Base-by-base conservation (phyloP, 345 rosid species). In the Hibiscus tridactylites region DNA sequence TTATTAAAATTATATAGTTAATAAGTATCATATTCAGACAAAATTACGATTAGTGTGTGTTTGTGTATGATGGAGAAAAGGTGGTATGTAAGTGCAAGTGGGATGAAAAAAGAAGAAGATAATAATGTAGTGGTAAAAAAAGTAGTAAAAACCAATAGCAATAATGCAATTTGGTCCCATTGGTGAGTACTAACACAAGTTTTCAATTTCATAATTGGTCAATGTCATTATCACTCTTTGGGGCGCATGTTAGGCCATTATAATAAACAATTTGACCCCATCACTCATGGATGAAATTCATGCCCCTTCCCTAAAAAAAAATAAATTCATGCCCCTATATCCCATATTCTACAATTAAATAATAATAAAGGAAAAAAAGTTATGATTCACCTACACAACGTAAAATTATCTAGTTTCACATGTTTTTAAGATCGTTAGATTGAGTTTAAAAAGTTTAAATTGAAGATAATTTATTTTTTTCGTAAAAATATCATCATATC, bases 241-340 rank as follows among this genome's bases (percentile, higher is more conserved):
- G 21, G 59, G 71, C 26, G 57, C 59, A 67, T 67, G 71, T 67
- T 49, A 28, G 59, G 71, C 26, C 42, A 49, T 6, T 67, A 15
- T 49, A 49, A 49, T 67, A 49, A 67, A 46, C 57, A 15, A 21
- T 5, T 44, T 46, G 11, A 21, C 70, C 37, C 56, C 70, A 12
- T 44, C 13, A 21, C 21, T 66, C 70, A 13, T 46, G 56, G 6
- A 6, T 26, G 37, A 65, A 46, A 66, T 26, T 46, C 35, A 24
- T 66, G 39, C 39, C 11, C n/a, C 70, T 46, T n/a, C n/a, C n/a
- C n/a, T n/a, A n/a, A n/a, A n/a, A n/a, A n/a, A n/a, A n/a, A n/a
- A n/a, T n/a, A 65, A 46, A 66, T 26, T 46, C 35, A 24, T 66
- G 39, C 39, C 11, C n/a, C 70, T 46, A 54, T 17, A 3, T 19